Evolutionary conservation across 139 green algal genomes (phyloP), one percentile per base, ranked within the genome.

Genomic region (Ulvella scutata): DNA sequence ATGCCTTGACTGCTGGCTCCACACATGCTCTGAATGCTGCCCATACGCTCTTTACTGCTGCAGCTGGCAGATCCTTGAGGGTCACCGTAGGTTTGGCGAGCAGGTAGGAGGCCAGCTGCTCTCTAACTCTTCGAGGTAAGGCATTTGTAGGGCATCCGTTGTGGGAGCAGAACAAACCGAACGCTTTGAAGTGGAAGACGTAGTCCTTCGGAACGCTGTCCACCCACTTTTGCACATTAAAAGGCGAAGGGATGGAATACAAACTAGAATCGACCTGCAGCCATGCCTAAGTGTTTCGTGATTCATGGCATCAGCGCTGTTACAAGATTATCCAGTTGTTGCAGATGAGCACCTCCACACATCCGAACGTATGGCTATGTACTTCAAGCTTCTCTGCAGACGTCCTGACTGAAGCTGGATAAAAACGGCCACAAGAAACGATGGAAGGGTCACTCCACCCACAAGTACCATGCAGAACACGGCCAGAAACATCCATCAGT

Each of bases 111-210:
- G n/a, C n/a, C n/a, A n/a, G n/a, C n/a, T n/a, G n/a, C n/a, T n/a
- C n/a, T n/a, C n/a, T n/a, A n/a, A n/a, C n/a, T n/a, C n/a, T n/a
- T n/a, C n/a, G 37, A 0, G 79, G 79, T 26, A 83, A 35, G 23
- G 34, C 26, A 6, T 72, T 43, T 43, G 38, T 40, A 20, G 43
- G 29, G 7, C 62, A 77, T 33, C 37, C n/a, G n/a, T n/a, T 44
- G 13, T 78, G 73, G 9, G 77, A 51, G 62, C 72, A 80, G 78
- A 87, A 85, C 23, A 85, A 72, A 3, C 82, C 82, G 59, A 85
- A 87, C 2, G 80, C 78, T 60, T 87, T 87, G 38, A 87, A 79
- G n/a, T 86, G 82, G 74, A 87, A 87, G 43, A 36, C 43, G 59
- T 85, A 87, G 2, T 62, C 74, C n/a, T n/a, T 13, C 7, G 43